Conservation (phyloP, 106 monocot genomes). For the Platanthera guangdongensis region DNA sequence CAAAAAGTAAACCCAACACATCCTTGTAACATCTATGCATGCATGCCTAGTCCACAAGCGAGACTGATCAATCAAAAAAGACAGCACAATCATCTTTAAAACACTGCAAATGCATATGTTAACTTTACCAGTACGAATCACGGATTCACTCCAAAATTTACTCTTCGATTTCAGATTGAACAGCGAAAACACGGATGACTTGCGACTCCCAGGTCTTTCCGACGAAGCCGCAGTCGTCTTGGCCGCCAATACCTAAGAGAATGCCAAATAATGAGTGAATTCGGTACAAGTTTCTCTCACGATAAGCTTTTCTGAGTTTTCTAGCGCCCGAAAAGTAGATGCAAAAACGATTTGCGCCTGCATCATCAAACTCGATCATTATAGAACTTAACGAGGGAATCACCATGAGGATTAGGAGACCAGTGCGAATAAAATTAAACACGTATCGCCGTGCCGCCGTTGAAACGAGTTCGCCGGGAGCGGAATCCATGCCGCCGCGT, state of each 20-base stretch:
- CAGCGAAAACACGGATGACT: constrained; percentile 75
- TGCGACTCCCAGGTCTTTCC: constrained; percentile 20
- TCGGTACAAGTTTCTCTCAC: neutral
- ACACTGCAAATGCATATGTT: neutral
- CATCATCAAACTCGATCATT: neutral
- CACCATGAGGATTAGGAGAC: constrained; percentile 13
- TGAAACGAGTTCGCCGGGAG: neutral
- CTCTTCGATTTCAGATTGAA: constrained; percentile 87
- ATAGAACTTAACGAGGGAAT: neutral
- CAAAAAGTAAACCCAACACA: neutral
- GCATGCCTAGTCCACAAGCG: neutral
- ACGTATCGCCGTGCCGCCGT: neutral
- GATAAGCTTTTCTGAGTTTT: neutral
- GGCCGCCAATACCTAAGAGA: constrained; percentile 4
- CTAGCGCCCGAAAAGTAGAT: neutral
- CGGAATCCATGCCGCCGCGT: constrained; percentile 11
- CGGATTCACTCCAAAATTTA: constrained; percentile 92
- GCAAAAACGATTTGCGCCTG: neutral
- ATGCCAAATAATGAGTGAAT: neutral
- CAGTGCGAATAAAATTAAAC: constrained; percentile 1
- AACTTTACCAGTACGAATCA: constrained; percentile 63
- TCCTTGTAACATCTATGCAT: neutral
- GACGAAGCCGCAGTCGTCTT: constrained; percentile 26
- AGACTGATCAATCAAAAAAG: neutral
- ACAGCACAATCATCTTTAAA: neutral